Base-by-base conservation (phyloP, 2,329 filamentous ascomycete genomes). In the Arachnomyces sp. region DNA sequence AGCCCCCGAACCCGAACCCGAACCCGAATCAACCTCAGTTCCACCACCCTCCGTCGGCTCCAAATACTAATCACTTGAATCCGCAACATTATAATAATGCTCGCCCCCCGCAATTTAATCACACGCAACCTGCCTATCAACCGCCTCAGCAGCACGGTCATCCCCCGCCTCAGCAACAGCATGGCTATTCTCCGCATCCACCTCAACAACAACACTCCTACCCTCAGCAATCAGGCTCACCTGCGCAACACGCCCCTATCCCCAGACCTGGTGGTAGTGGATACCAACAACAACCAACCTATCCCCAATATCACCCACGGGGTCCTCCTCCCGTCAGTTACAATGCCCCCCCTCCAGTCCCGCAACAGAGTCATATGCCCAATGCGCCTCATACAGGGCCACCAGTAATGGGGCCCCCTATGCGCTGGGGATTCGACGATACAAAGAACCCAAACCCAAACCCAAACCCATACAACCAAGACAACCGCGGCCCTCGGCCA, bases 361-460 rank as follows among this genome's bases (percentile, higher is more conserved):
- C 52, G 32, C 52, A 55, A 30, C 53, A 53, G 36, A 31, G 12
- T 20, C 36, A 25, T 25, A 25, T 32, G 15, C 39, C 42, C 14
- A 20, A 29, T 6, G 12, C 40, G 30, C 31, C 36, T 3, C 40
- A 42, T 25, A 28, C 40, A 20, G 52, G 58, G 44, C 47, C 64
- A 43, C 58, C 70, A 55, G 62, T 69, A 50, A 73, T 72, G 74
- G 76, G 70, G 0, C 71, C 72, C 28, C 71, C 72, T 2, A 71
- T 77, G 47, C 67, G 67, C 40, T 73, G 75, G 64, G 71, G 72
- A 3, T 74, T 73, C 57, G 72, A 76, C 16, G 28, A 38, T 36
- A 63, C 72, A 51, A 67, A 67, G 59, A 63, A 66, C 59, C 67
- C 67, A 59, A 52, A 58, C 43, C 48, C 52, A 33, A 63, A 66